Conservation (phyloP, 306 rosid genomes). For the Astragalus glycyphyllos region DNA sequence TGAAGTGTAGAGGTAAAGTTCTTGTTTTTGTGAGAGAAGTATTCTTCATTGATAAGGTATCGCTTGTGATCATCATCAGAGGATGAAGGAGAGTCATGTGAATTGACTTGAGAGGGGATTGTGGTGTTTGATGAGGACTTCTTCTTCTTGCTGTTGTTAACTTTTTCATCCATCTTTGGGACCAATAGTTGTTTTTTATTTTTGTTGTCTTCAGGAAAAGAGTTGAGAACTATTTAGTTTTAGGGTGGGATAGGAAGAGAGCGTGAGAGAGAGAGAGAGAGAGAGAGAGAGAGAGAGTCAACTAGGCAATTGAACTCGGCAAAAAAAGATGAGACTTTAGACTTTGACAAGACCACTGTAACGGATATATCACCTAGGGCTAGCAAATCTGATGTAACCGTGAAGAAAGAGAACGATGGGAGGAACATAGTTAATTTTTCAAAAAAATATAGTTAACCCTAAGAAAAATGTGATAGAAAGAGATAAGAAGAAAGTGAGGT, state of each 20-base stretch:
- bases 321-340: constrained; percentile 64
- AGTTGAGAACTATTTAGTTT: constrained; percentile 63
- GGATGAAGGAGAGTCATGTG: constrained; percentile 44
- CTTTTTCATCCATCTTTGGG: constrained; percentile 48
- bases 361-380: too few species aligned
- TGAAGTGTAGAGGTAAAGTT: constrained; percentile 27
- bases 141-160: background rate
- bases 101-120: constrained; percentile 69
- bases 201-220: constrained; percentile 55
- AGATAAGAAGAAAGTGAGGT: too few species aligned
- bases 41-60: too few species aligned
- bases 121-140: constrained; percentile 40
- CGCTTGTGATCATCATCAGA: background rate
- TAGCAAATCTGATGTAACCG: too few species aligned
- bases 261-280: too few species aligned
- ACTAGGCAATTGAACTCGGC: constrained; percentile 77
- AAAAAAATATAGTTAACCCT: too few species aligned
- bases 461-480: too few species aligned
- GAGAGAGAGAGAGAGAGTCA: constrained; percentile 46
- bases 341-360: constrained; percentile 49
- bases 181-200: background rate
- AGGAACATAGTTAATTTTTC: too few species aligned
- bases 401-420: too few species aligned
- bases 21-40: constrained; percentile 54
- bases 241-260: constrained; percentile 56